Conservation (phyloP, 1,139 yeast genomes). For the Suhomyces choctaworum region DNA sequence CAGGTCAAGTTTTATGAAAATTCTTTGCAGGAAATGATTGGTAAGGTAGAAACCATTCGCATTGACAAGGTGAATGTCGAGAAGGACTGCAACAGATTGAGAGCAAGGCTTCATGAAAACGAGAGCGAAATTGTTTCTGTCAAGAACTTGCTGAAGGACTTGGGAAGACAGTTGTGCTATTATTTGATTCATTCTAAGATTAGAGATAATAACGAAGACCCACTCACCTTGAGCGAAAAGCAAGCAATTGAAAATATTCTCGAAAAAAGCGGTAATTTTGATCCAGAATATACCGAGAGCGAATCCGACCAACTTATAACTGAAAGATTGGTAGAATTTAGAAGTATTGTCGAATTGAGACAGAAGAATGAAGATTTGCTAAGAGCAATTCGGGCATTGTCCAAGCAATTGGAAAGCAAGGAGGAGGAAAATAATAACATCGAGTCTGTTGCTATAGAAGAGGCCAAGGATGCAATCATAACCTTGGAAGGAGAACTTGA, state of each 20-base stretch:
- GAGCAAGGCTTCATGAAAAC: constrained; percentile 35
- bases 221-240: constrained; percentile 59
- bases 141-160: constrained; percentile 62
- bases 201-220: constrained; percentile 51
- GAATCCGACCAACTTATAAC: constrained; percentile 75
- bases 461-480: constrained; percentile 75
- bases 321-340: constrained; percentile 71
- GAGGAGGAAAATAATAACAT: constrained; percentile 40
- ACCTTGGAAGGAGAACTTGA: constrained; percentile 65
- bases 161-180: constrained; percentile 77
- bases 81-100: constrained; percentile 35
- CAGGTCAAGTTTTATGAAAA: constrained; percentile 48
- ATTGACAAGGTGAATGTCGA: constrained; percentile 45
- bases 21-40: constrained; percentile 41
- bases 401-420: constrained; percentile 63
- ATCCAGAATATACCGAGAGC: constrained; percentile 36
- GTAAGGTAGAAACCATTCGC: constrained; percentile 38
- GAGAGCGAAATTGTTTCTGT: constrained; percentile 46
- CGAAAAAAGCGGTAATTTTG: constrained; percentile 36
- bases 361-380: constrained; percentile 72
- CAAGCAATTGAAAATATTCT: constrained; percentile 50
- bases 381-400: constrained; percentile 65
- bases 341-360: constrained; percentile 65
- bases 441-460: constrained; percentile 63
- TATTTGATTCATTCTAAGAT: constrained; percentile 67